A percentile compares a stretch with the other conserved stretches of the same genome.
phyloP scores from a whole-genome alignment of 1,284 basidiomycete genomes.

The Ceratobasidium sp. region DNA sequence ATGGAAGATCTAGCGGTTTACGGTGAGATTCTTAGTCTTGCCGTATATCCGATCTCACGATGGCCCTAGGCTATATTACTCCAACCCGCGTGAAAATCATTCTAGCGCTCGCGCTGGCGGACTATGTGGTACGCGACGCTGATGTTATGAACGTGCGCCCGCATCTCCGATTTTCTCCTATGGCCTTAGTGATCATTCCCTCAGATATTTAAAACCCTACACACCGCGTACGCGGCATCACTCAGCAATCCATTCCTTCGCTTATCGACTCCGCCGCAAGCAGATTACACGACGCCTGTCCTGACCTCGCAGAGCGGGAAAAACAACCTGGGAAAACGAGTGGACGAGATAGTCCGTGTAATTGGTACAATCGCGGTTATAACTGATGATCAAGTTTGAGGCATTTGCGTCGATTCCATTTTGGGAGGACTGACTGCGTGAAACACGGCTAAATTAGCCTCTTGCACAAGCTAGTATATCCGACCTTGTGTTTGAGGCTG shows the following conservation, averaged over 20 bases:
- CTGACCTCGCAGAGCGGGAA: slow-evolving; percentile 65
- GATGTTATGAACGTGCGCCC: slow-evolving; percentile 69
- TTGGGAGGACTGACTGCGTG: not conserved
- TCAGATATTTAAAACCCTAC: slow-evolving; percentile 80
- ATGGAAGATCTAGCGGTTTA: slow-evolving; percentile 85
- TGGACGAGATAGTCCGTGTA: slow-evolving; percentile 61
- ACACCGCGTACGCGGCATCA: slow-evolving; percentile 78
- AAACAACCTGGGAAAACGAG: slow-evolving; percentile 66
- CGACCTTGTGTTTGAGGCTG: slow-evolving; percentile 35
- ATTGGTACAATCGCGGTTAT: slow-evolving; percentile 63
- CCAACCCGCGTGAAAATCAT: slow-evolving; percentile 82
- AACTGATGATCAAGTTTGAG: slow-evolving; percentile 46
- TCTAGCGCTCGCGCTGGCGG: slow-evolving; percentile 74
- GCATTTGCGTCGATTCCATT: slow-evolving; percentile 8
- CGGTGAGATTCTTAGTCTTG: slow-evolving; percentile 48
- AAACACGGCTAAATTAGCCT: not conserved
- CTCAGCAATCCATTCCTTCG: slow-evolving; percentile 80
- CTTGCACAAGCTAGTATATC: slow-evolving; percentile 15
- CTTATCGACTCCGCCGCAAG: slow-evolving; percentile 55
- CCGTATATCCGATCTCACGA: not conserved
- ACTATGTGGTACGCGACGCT: slow-evolving; percentile 74
- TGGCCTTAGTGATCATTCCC: not conserved
- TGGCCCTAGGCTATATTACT: slow-evolving; percentile 66
- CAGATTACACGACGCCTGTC: slow-evolving; percentile 61
- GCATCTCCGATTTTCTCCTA: slow-evolving; percentile 26